Conservation (phyloP, 2,329 filamentous ascomycete genomes). For the Microdochium paspali region DNA sequence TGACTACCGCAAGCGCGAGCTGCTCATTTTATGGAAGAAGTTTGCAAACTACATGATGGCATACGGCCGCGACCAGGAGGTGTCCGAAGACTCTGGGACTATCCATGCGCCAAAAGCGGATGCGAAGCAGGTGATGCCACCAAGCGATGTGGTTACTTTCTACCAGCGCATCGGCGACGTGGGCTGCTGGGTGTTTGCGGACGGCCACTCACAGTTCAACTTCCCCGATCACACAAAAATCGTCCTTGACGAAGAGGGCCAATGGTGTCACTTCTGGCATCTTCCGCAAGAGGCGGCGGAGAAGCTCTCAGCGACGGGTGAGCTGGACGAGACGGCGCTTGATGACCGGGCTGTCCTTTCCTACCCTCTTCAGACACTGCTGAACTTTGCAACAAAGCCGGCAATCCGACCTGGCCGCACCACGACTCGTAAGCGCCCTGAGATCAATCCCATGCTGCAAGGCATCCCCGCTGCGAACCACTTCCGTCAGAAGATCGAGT, state of each 20-base stretch:
- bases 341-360: constrained; percentile 63
- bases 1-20: constrained; percentile 56
- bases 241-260: constrained; percentile 65
- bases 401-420: constrained; percentile 32
- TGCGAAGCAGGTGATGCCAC: constrained; percentile 29
- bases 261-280: constrained; percentile 69
- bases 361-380: constrained; percentile 62
- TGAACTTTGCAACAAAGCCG: constrained; percentile 52
- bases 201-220: constrained; percentile 79
- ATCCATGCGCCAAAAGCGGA: constrained; percentile 26
- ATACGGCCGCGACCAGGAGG: constrained; percentile 62
- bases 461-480: constrained; percentile 63
- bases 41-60: constrained; percentile 67
- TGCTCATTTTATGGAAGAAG: constrained; percentile 62
- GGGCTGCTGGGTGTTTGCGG: constrained; percentile 71
- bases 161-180: constrained; percentile 77
- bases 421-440: constrained; percentile 42
- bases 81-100: constrained; percentile 33
- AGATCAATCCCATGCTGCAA: constrained; percentile 51
- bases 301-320: constrained; percentile 53
- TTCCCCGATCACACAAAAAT: constrained; percentile 86
- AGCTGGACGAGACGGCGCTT: constrained; percentile 61
- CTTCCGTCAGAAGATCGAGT: constrained; percentile 64
- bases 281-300: constrained; percentile 62
- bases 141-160: constrained; percentile 60